These are phyloP conservation scores for Dentiscutata heterogama DNA, from an alignment of 371 early-diverging fungal species.

Conservation along the genomic window DNA sequence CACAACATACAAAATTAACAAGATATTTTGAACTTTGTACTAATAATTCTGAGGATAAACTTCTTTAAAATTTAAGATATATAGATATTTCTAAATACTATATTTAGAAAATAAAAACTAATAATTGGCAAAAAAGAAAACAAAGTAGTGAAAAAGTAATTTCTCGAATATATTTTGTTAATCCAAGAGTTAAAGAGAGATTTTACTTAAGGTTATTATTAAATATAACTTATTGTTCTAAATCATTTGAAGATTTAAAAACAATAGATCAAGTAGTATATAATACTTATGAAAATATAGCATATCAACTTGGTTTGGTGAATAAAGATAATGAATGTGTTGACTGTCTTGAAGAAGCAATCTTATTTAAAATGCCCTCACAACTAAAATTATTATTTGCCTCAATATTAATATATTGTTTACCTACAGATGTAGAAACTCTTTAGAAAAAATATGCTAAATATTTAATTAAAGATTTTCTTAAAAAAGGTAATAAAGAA, in stretches of 20 bases:
- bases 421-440: not conserved
- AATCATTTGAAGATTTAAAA: constrained; percentile 4
- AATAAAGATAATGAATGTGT: constrained; percentile 38
- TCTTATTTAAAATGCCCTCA: not conserved
- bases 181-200: constrained; percentile 25
- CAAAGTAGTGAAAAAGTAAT: constrained; percentile 17
- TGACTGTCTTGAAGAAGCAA: constrained; percentile 23
- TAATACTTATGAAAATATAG: constrained; percentile 10
- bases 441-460: not conserved
- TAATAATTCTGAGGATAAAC: not conserved
- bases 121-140: not conserved
- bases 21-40: constrained; percentile 47
- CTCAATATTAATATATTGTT: not conserved
- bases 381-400: constrained; percentile 14
- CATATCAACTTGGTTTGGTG: constrained; percentile 21
- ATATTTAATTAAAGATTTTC: not conserved
- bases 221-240: constrained; percentile 31
- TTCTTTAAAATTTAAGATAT: not conserved
- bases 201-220: constrained; percentile 43
- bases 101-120: constrained; percentile 26
- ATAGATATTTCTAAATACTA: constrained; percentile 42
- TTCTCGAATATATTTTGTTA: constrained; percentile 46
- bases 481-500: not conserved
- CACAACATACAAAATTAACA: constrained; percentile 44
- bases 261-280: not conserved